Base-by-base conservation (phyloP, 2,329 filamentous ascomycete genomes). In the Diplodia intermedia region DNA sequence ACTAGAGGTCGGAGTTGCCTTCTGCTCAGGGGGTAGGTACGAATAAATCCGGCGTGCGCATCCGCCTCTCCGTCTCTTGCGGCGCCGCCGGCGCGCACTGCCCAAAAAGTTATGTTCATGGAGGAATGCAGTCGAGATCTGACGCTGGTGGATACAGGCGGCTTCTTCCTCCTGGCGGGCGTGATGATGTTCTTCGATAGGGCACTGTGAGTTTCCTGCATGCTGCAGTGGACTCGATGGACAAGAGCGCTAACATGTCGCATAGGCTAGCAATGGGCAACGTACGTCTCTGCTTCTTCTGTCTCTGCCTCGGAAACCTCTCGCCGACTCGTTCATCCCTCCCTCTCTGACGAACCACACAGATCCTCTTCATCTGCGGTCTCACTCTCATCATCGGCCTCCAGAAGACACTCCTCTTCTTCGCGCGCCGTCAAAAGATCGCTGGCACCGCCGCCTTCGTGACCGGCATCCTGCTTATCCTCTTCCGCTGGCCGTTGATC, bases 281-380 rank as follows among this genome's bases (percentile, higher is more conserved):
- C 78, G 91, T 94, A 86, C 75, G 84, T 78, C 61, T 66, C 53
- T 67, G 54, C 29, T 43, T 40, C 65, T 38, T 56, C 56, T 69
- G 52, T 43, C 40, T n/a, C 9, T 38, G 7, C 20, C 38, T 43
- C 4, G 47, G 29, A 52, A 63, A 63, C 55, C 43, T 23, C 33
- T 31, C 53, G 60, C 50, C 67, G n/a, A 11, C 54, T 11, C 33
- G 53, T 33, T 40, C 56, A 7, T 31, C 31, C 63, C 23, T 60
- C 26, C 2, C 33, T 43, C 1, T 23, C 54, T 57, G 6, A 57
- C 33, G 15, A 43, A 29, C 57, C 56, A 65, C 36, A 49, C 75
- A 97, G 93, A 96, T 99, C 80, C 93, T 99, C 79, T 98, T 99
- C 86, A 88, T 99, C 66, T 92, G 97, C 82, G 95, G 95, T 79